Evolutionary conservation across 441 rosid genomes (phyloP), one percentile per base, ranked within the genome.

Genomic region (Erysimum cheiri): DNA sequence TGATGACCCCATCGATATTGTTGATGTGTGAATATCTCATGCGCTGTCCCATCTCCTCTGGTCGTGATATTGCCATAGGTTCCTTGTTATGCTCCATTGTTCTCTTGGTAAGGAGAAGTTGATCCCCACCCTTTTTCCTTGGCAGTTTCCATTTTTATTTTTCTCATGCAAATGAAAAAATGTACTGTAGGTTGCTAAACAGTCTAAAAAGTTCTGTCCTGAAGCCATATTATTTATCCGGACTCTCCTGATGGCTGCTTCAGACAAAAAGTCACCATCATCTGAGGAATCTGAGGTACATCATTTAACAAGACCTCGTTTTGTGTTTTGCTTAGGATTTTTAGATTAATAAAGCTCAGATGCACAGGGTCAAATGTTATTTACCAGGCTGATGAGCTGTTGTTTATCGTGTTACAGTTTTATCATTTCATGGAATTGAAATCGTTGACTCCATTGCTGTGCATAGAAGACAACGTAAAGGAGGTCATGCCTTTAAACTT

Each of bases 21-120:
- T 79, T 90, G 83, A 92, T 92, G 91, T 85, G 93, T 77, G 98
- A 94, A 84, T 92, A 91, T 84, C 83, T 94, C 74, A 87, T 85
- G 91, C 96, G 94, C 3, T 90, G 96, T 75, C 97, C 90, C 75
- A 80, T 92, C 71, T 73, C 60, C 36, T 88, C 87, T 14, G 96
- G 96, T 56, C 88, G 85, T 75, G 97, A 91, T 82, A 72, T 91
- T 57, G 94, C 94, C 28, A 70, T 87, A n/a, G 97, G 98, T 63
- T 88, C 97, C 69, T 87, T 90, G 82, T 67, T 94, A 67, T 90
- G 97, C 70, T 86, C 97, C 69, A 85, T 90, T 82, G 81, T 91
- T 82, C 90, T 90, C 44, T 77, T 77, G 70, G 98, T 93, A 85
- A 35, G 88, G 80, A 46, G 46, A 35, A 14, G 6, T 32, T 36